Percentiles rank a stretch among this genome's conserved stretches.
These are phyloP conservation scores for Albophoma yamanashiensis DNA, from an alignment of 2,329 filamentous ascomycete species.

Conservation along the genomic window DNA sequence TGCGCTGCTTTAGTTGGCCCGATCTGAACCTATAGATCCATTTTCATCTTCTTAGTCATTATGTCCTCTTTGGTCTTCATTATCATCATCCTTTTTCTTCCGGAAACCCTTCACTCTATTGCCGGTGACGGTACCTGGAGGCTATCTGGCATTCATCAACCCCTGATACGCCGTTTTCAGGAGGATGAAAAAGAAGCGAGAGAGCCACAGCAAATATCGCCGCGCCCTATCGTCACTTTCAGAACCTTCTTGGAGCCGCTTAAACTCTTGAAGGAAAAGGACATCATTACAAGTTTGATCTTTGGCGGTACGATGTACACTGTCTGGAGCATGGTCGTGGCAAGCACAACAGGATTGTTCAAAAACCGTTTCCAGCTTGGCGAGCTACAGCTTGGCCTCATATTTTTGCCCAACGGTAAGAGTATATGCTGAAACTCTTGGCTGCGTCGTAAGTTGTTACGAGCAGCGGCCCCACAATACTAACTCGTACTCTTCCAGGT, in stretches of 20 bases:
- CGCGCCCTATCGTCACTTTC: constrained; percentile 12
- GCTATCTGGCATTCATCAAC: constrained; percentile 14
- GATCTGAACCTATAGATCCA: constrained; percentile 8
- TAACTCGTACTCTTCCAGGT: too few species aligned
- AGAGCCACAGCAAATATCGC: background rate
- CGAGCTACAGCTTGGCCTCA: constrained; percentile 13
- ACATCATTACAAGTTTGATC: constrained; percentile 29
- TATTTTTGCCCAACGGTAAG: constrained; percentile 15
- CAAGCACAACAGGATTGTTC: constrained; percentile 26
- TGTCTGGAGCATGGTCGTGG: constrained; percentile 34
- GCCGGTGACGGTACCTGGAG: constrained; percentile 15
- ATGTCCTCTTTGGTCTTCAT: constrained; percentile 10
- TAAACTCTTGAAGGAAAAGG: constrained; percentile 26
- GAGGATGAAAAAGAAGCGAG: background rate
- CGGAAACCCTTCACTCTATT: constrained; percentile 16
- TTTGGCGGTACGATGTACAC: constrained; percentile 26
- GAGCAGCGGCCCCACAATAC: too few species aligned
- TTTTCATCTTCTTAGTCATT: constrained; percentile 18
- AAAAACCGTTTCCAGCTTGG: constrained; percentile 13
- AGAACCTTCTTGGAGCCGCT: constrained; percentile 24
- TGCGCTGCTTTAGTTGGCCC: background rate
- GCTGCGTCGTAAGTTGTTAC: too few species aligned
- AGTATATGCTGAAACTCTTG: too few species aligned
- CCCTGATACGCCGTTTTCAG: constrained; percentile 6
- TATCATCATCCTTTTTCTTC: constrained; percentile 12